These are phyloP conservation scores for Talaromyces funiculosus DNA, from an alignment of 2,329 filamentous ascomycete genomes.

Conservation along the genomic window DNA sequence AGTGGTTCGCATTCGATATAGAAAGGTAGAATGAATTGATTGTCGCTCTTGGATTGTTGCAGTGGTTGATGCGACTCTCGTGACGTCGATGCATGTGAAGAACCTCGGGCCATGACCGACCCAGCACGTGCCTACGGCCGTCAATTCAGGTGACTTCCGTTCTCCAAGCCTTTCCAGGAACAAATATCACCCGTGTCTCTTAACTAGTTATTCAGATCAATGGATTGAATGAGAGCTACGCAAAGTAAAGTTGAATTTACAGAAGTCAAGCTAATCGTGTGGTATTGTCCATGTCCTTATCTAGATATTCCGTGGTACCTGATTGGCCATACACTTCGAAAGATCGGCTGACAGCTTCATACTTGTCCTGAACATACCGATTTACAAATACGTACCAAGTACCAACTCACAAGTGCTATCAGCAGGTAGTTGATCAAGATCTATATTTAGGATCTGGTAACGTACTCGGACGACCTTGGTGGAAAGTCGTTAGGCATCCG, in stretches of 20 bases:
- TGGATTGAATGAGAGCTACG: not conserved
- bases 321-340: not conserved
- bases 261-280: not conserved
- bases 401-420: not conserved
- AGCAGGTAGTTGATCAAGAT: not conserved
- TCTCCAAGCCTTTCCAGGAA: not conserved
- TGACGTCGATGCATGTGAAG: slow-evolving; percentile 15
- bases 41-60: not conserved
- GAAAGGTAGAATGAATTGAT: not conserved
- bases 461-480: not conserved
- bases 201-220: not conserved
- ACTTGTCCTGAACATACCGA: too few species aligned
- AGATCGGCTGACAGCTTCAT: not conserved
- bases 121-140: slow-evolving; percentile 8
- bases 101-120: slow-evolving; percentile 12
- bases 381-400: not conserved
- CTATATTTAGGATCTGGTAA: not conserved
- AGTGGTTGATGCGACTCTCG: not conserved
- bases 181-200: not conserved
- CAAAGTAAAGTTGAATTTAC: too few species aligned
- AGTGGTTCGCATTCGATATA: not conserved
- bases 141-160: not conserved
- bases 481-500: not conserved
- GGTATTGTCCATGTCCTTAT: not conserved
- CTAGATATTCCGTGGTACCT: not conserved